phyloP scores from a whole-genome alignment of 768 basidiomycete genomes.

The Erythrobasidium yunnanense region DNA sequence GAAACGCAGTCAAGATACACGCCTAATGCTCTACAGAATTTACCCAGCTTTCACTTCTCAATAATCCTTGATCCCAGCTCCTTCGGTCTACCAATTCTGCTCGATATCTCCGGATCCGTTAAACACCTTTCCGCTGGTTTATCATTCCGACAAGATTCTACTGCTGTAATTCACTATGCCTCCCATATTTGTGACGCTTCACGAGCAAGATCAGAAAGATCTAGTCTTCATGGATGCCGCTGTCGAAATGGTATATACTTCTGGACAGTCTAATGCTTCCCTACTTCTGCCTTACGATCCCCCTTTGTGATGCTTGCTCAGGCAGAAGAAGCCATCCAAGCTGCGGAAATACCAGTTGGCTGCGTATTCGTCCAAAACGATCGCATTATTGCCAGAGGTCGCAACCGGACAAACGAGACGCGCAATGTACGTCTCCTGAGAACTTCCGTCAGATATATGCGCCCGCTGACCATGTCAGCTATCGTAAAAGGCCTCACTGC shows the following conservation, averaged over 20 bases:
- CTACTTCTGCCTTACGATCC: background rate
- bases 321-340: conserved; percentile 62
- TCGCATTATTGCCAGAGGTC: conserved; percentile 66
- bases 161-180: too few species aligned
- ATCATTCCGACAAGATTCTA: too few species aligned
- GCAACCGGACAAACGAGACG: conserved; percentile 90
- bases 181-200: conserved; percentile 30
- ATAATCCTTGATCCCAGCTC: too few species aligned
- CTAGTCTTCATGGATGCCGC: conserved; percentile 69
- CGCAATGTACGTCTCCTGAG: conserved; percentile 56
- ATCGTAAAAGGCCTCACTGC: conserved; percentile 67
- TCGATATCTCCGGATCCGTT: too few species aligned
- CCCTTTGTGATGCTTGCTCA: conserved; percentile 27
- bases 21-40: too few species aligned
- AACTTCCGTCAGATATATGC: background rate
- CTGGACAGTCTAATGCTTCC: background rate
- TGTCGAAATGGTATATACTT: conserved; percentile 58
- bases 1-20: too few species aligned
- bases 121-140: background rate
- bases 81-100: too few species aligned
- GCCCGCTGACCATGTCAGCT: background rate
- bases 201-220: conserved; percentile 43
- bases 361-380: conserved; percentile 80
- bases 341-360: conserved; percentile 87
- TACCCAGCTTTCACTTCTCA: too few species aligned